phyloP scores from a whole-genome alignment of 2,329 filamentous ascomycete species.

The Leptographium flavum region DNA sequence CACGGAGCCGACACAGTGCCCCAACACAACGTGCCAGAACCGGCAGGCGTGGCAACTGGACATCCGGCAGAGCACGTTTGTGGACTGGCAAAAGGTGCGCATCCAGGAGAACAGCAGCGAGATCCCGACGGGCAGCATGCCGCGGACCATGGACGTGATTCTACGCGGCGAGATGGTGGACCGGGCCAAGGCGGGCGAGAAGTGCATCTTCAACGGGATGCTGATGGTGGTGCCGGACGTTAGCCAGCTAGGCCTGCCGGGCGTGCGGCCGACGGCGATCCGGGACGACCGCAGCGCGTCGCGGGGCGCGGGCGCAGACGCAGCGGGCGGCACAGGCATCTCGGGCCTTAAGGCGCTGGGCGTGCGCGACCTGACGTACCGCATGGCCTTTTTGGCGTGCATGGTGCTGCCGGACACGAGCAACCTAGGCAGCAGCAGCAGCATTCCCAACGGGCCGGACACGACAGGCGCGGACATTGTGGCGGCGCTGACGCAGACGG shows the following conservation, averaged over 20 bases:
- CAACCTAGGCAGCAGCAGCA: slow-evolving; percentile 60
- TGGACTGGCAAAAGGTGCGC: slow-evolving; percentile 98
- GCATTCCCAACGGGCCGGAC: slow-evolving; percentile 18
- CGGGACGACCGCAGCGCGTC: slow-evolving; percentile 64
- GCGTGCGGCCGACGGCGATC: slow-evolving; percentile 66
- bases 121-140: slow-evolving; percentile 97
- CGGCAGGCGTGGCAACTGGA: slow-evolving; percentile 91
- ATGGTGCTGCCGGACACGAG: slow-evolving; percentile 88
- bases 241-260: slow-evolving; percentile 83
- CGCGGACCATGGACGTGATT: slow-evolving; percentile 93
- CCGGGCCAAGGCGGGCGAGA: slow-evolving; percentile 91
- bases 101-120: slow-evolving; percentile 98
- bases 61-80: slow-evolving; percentile 90
- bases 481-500: slow-evolving; percentile 63
- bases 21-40: slow-evolving; percentile 77
- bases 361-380: slow-evolving; percentile 88
- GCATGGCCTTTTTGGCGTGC: slow-evolving; percentile 89
- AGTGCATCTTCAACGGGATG: slow-evolving; percentile 93
- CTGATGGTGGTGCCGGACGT: slow-evolving; percentile 95
- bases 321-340: slow-evolving; percentile 73
- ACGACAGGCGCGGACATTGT: slow-evolving; percentile 75
- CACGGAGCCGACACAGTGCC: slow-evolving; percentile 91
- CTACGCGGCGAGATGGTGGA: slow-evolving; percentile 95
- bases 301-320: slow-evolving; percentile 63
- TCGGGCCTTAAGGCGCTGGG: slow-evolving; percentile 82